Evolutionary conservation across 1,139 yeast species (phyloP), one percentile per base, ranked within the genome.

Genomic region (Pichiaceae sp.): DNA sequence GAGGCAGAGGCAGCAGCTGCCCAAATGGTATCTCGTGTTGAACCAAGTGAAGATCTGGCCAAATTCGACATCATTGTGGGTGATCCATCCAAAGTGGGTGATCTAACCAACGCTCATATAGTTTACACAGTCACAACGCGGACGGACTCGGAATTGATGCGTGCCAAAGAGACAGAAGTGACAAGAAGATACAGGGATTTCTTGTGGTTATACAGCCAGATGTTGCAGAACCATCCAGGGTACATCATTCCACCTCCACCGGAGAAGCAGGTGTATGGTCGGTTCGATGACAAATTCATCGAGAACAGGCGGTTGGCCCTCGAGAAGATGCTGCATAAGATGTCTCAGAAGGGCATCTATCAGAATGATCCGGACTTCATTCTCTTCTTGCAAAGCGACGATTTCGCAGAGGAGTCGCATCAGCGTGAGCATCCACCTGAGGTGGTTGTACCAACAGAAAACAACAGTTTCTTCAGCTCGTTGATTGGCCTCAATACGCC

Each of bases 241-340:
- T 68, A 73, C 40, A 81, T 93, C 30, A 79, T 93, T 20, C 98
- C 98, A 1, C 96, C 98, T 0, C 97, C 98, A 9, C 98, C 99
- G 1, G 85, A 86, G 28, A 93, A 93, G 54, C 97, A 91, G 58
- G 84, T 86, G 0, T 81, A 89, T 41, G 96, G 96, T 3, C 68
- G 95, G 45, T 64, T 64, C 39, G 85, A 86, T 52, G 89, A 84
- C 47, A 87, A 79, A 50, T 87, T 91, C 52, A 78, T 91, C 37
- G 97, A 89, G 55, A 77, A 76, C 46, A 73, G 98, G 58, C 67
- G 97, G 42, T 64, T 78, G 29, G 86, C 93, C n/a, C 66, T 91
- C 56, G 96, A 89, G 53, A 76, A 72, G 46, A 93, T 91, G 99
- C 68, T 91, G 42, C 64, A 58, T 39, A 82, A 82, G 52, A 80